A percentile compares a stretch with the other conserved stretches of the same genome.
phyloP scores from a whole-genome alignment of 768 basidiomycete genomes.

The Leccinum sublutescens region DNA sequence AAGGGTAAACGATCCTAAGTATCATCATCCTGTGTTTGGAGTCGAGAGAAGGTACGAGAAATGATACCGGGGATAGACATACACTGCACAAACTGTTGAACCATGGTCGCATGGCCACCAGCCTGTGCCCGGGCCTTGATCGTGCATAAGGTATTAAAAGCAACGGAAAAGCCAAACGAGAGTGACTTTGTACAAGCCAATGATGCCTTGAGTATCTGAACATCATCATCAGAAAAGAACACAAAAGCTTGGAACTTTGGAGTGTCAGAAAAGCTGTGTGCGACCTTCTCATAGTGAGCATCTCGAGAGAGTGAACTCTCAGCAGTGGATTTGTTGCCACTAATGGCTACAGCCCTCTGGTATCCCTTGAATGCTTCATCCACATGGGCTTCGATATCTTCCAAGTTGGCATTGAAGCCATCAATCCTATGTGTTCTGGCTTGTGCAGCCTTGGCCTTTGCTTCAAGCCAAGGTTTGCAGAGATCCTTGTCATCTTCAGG shows the following conservation, averaged over 20 bases:
- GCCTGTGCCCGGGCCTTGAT: slow-evolving; percentile 50
- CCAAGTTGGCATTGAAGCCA: slow-evolving; percentile 37
- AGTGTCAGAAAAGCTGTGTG: slow-evolving; percentile 31
- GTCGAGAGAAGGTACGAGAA: slow-evolving; percentile 20
- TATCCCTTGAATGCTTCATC: slow-evolving; percentile 20
- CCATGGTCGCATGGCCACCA: slow-evolving; percentile 22
- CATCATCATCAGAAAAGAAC: slow-evolving; percentile 32
- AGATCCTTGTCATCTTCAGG: slow-evolving; percentile 34
- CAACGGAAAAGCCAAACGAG: slow-evolving; percentile 52
- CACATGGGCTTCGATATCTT: slow-evolving; percentile 41
- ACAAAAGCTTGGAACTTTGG: slow-evolving; percentile 23
- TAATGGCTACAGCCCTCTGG: slow-evolving; percentile 5
- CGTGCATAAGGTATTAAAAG: slow-evolving; percentile 48
- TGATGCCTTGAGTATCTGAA: slow-evolving; percentile 49
- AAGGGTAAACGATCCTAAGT: not conserved
- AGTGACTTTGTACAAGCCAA: slow-evolving; percentile 42
- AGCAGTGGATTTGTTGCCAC: not conserved
- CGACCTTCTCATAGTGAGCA: slow-evolving; percentile 12
- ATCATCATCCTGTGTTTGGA: slow-evolving; percentile 1
- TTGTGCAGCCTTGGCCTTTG: slow-evolving; percentile 14
- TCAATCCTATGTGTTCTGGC: not conserved
- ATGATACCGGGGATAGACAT: slow-evolving; percentile 22
- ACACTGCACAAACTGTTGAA: slow-evolving; percentile 25
- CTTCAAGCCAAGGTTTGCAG: slow-evolving; percentile 35
- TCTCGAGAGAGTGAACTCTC: not conserved